Evolutionary conservation across 768 basidiomycete genomes (phyloP).

Genomic region (Mycena maculata): DNA sequence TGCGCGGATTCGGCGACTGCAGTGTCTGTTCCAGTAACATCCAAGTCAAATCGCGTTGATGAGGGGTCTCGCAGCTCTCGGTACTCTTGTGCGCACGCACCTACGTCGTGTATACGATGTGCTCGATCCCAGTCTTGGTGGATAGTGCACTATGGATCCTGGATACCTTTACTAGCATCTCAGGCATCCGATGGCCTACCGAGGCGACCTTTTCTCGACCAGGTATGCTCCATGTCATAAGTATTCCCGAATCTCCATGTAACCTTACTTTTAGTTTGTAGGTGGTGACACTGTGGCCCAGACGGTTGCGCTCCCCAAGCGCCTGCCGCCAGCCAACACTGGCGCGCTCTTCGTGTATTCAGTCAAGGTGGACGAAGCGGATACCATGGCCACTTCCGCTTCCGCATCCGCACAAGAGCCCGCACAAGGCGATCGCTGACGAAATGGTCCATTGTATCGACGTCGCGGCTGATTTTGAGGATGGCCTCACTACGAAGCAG

Average conservation of each 20-base stretch:
- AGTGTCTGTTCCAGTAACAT: slow-evolving; percentile 2
- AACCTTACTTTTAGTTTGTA: slow-evolving; percentile 70
- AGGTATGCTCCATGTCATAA: slow-evolving; percentile 57
- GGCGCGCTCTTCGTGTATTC: slow-evolving; percentile 86
- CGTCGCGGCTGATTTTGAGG: slow-evolving; percentile 85
- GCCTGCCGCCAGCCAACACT: slow-evolving; percentile 73
- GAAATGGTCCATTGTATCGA: slow-evolving; percentile 85
- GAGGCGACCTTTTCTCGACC: slow-evolving; percentile 86
- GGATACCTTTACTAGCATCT: slow-evolving; percentile 58
- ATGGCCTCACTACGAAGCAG: slow-evolving; percentile 44
- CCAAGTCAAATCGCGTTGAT: slow-evolving; percentile 11
- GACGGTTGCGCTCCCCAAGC: slow-evolving; percentile 71
- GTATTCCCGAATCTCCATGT: not conserved
- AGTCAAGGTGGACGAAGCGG: slow-evolving; percentile 81
- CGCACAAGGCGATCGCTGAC: slow-evolving; percentile 72
- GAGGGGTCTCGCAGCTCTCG: slow-evolving; percentile 40
- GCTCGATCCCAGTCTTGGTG: slow-evolving; percentile 80
- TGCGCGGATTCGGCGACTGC: slow-evolving; percentile 24
- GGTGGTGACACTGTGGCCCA: slow-evolving; percentile 85
- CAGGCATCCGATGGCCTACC: slow-evolving; percentile 72
- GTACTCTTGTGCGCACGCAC: slow-evolving; percentile 72
- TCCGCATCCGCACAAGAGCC: slow-evolving; percentile 41
- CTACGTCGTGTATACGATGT: slow-evolving; percentile 86
- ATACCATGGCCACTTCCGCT: slow-evolving; percentile 50
- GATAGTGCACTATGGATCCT: slow-evolving; percentile 80